Evolutionary conservation across 179 eudicot species (phyloP).

Genomic region (Spinacia oleracea): DNA sequence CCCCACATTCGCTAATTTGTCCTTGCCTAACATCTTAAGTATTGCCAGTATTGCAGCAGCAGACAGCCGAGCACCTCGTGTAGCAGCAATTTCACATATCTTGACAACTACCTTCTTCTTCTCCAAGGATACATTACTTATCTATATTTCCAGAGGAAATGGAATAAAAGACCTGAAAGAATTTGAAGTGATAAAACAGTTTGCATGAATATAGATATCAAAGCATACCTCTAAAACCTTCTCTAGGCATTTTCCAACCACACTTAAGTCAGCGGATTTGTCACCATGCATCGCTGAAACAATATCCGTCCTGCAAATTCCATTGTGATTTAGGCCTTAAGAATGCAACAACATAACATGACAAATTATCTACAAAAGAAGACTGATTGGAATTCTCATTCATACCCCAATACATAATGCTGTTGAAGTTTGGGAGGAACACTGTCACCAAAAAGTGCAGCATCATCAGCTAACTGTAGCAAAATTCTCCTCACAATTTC

Average conservation of each 20-base stretch:
- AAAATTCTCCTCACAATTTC: conserved; percentile 78
- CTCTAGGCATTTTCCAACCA: conserved; percentile 41
- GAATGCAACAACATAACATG: background rate
- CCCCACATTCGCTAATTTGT: conserved; percentile 23
- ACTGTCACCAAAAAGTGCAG: conserved; percentile 57
- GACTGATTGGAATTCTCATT: background rate
- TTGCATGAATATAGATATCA: conserved; percentile 28
- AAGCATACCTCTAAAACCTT: conserved; percentile 46
- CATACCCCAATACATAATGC: conserved; percentile 58
- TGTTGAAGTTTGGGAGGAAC: conserved; percentile 45
- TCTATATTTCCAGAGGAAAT: conserved; percentile 14
- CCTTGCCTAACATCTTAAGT: conserved; percentile 68
- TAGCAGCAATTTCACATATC: conserved; percentile 66
- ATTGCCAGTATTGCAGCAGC: conserved; percentile 80
- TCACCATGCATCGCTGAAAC: conserved; percentile 68
- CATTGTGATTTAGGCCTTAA: background rate
- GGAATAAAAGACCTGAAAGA: background rate
- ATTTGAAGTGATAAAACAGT: background rate
- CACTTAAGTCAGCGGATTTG: conserved; percentile 44
- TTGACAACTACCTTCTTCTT: conserved; percentile 59
- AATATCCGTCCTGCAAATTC: conserved; percentile 46
- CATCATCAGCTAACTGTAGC: conserved; percentile 54
- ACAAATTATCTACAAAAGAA: background rate
- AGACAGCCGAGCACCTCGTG: conserved; percentile 77
- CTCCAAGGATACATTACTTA: conserved; percentile 40